Percentiles rank a stretch among this genome's conserved stretches.
Evolutionary conservation across 257 asterid species (phyloP).

Genomic region (Lantana camara): DNA sequence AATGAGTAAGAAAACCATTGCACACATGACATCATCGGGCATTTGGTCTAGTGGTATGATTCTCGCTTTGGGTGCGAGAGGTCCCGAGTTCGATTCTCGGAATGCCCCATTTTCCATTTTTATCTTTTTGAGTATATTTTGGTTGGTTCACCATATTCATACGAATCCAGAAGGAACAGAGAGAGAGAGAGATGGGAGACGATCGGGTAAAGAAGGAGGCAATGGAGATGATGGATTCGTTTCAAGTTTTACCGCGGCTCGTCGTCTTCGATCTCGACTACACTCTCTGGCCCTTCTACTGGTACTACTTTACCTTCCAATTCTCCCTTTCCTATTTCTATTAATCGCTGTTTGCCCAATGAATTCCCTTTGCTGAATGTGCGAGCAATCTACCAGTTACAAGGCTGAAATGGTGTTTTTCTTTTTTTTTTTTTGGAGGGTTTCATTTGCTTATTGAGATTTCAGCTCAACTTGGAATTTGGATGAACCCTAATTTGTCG

Average conservation of each 20-base stretch:
- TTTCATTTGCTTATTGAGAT: slow-evolving; percentile 1
- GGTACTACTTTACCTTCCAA: slow-evolving; percentile 34
- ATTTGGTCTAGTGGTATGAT: slow-evolving; percentile 96
- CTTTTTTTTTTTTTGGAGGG: no score
- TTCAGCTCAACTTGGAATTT: not conserved
- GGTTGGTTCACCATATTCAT: not conserved
- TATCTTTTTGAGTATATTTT: not conserved
- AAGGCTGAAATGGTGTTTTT: slow-evolving; percentile 4
- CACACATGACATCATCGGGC: no score
- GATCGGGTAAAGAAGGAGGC: slow-evolving; percentile 88
- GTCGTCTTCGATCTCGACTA: slow-evolving; percentile 89
- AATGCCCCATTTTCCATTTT: slow-evolving; percentile 62
- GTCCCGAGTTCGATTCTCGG: slow-evolving; percentile 92
- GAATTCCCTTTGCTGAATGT: not conserved
- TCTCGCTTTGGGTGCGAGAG: slow-evolving; percentile 97
- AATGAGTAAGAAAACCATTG: no score
- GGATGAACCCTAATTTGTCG: not conserved
- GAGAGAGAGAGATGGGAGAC: slow-evolving; percentile 66
- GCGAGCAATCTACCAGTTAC: not conserved
- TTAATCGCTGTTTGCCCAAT: not conserved
- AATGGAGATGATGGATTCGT: slow-evolving; percentile 68
- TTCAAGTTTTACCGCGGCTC: slow-evolving; percentile 82
- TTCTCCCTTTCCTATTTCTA: not conserved
- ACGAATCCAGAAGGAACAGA: not conserved
- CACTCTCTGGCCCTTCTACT: slow-evolving; percentile 76